Evolutionary conservation across 192 early-diverging fungal species (phyloP).

Genomic region (Podochytrium sp.): DNA sequence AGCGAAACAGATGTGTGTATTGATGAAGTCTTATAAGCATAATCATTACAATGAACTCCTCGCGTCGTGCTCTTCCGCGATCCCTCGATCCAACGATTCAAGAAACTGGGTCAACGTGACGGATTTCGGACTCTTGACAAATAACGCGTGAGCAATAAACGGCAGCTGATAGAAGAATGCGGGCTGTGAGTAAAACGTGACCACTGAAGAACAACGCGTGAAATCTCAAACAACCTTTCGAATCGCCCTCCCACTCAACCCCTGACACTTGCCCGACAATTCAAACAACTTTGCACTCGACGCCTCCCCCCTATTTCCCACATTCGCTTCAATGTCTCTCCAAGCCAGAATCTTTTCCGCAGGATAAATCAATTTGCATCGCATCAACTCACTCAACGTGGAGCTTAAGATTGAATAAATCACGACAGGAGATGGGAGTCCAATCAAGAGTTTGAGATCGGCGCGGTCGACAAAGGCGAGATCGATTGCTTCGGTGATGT

Average conservation of each 20-base stretch:
- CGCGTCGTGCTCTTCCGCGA: constrained; percentile 16
- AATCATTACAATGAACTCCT: constrained; percentile 4
- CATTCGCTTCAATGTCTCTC: constrained; percentile 38
- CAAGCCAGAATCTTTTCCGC: constrained; percentile 45
- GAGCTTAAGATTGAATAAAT: constrained; percentile 60
- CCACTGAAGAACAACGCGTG: neutral
- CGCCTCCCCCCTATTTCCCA: neutral
- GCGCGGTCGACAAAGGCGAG: constrained; percentile 48
- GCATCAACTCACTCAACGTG: constrained; percentile 58
- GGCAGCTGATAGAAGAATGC: constrained; percentile 51
- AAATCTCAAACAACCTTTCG: constrained; percentile 15
- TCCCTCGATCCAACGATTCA: constrained; percentile 18
- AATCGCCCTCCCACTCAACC: constrained; percentile 34
- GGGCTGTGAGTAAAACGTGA: neutral
- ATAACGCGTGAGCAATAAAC: constrained; percentile 59
- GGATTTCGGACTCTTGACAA: constrained; percentile 35
- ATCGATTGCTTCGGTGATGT: constrained; percentile 62
- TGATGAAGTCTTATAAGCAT: too few relatives aligned
- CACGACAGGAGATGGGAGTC: constrained; percentile 52
- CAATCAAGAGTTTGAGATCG: constrained; percentile 66
- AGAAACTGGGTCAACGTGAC: constrained; percentile 8
- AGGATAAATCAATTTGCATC: constrained; percentile 46
- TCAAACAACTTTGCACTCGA: constrained; percentile 40
- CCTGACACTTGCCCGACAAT: constrained; percentile 43
- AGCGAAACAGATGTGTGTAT: too few relatives aligned